Conservation (phyloP, 148 eudicot species). For the Chenopodium formosanum region DNA sequence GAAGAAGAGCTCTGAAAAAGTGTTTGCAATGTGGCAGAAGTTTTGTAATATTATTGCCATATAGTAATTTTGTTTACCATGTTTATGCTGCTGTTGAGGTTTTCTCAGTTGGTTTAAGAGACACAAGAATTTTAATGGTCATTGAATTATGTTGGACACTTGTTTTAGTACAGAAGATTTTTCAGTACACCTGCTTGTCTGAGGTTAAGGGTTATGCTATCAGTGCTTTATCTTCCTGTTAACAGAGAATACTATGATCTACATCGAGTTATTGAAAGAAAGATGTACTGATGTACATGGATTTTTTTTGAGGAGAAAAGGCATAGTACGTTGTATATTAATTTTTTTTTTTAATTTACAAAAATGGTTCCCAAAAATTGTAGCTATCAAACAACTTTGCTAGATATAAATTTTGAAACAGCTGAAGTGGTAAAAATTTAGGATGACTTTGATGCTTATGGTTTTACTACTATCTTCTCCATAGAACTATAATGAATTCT, state of each 20-base stretch:
- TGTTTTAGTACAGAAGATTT: background rate
- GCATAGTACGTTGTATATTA: no score
- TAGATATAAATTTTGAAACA: background rate
- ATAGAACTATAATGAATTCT: background rate
- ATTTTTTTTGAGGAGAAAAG: background rate
- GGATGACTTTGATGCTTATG: background rate
- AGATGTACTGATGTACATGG: no score
- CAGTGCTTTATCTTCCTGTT: background rate
- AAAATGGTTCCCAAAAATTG: no score
- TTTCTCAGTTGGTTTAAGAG: background rate
- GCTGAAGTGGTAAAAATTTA: background rate
- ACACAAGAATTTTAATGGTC: background rate
- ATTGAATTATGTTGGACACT: background rate
- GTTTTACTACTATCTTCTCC: background rate
- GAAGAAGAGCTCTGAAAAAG: background rate
- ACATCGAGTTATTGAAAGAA: background rate
- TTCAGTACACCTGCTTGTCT: background rate
- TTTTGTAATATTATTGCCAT: background rate
- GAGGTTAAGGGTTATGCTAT: background rate
- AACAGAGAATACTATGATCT: background rate
- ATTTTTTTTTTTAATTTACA: no score
- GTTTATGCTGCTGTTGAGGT: background rate
- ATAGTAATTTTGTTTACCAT: background rate
- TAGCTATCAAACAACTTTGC: no score
- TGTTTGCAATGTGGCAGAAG: background rate